Base-by-base conservation (phyloP, 169 alveolate genomes). In the Prorocentrum cordatum region DNA sequence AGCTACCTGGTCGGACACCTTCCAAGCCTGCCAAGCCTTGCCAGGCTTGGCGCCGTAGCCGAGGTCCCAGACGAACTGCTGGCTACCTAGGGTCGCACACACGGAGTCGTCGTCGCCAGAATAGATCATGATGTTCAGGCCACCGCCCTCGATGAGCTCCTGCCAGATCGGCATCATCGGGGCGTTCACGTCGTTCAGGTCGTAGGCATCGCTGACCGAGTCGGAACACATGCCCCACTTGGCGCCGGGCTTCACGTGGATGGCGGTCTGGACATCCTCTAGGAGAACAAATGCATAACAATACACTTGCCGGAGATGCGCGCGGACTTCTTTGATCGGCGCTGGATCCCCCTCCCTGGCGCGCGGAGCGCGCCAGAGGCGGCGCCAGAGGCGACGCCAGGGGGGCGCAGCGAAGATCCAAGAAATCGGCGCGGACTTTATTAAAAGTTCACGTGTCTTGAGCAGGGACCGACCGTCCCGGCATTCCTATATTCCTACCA, bases 71-170 rank as follows among this genome's bases (percentile, higher is more conserved):
- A 73, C 39, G 50, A 73, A 73, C 20, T 73, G 84, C 70, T 73
- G 84, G 12, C 70, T 24, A 7, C 84, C 84, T 2, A 73, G 54
- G 10, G 84, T 73, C 38, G 84, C 84, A 35, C 84, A 73, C 27
- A 73, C 62, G 24, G 70, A 16, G 35, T 73, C 84, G 26, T 73
- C 84, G 39, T 73, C 84, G 32, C 84, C 84, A 16, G 84, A 73
- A 20, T 45, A 73, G 31, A 73, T 50, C 84, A 73, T 73, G 54
- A 73, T 26, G 32, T 73, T 73, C 36, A 73, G 14, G 68, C 84
- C 70, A 9, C 42, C 70, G 0, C 3, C 47, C 84, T 73, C 36
- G 38, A 73, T 73, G 27, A 73, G 36, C 35, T 45, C 39, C 26
- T 73, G 22, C 84, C 84, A 73, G 50, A 20, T 6, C 5, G 68